Conservation (phyloP, 257 asterid species). For the Mentha longifolia region DNA sequence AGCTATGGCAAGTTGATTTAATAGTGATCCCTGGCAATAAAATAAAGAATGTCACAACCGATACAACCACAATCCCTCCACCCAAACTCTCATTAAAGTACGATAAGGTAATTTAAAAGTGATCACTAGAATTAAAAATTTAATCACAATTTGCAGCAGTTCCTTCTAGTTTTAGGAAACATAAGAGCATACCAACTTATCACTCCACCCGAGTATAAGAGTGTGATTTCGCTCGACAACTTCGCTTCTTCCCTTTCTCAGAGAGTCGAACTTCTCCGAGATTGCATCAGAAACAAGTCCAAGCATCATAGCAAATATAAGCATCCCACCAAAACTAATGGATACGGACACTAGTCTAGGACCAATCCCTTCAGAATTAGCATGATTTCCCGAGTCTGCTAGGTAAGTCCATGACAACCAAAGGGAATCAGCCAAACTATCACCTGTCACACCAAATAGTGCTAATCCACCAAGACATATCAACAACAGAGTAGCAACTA, state of each 20-base stretch:
- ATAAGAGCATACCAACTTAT: constrained; percentile 68
- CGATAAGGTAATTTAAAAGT: constrained; percentile 69
- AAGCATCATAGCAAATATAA: constrained; percentile 96
- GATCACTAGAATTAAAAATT: constrained; percentile 55
- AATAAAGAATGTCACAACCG: constrained; percentile 5
- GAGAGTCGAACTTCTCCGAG: constrained; percentile 91
- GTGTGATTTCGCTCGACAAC: constrained; percentile 90
- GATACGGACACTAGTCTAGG: constrained; percentile 77
- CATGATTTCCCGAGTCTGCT: constrained; percentile 83
- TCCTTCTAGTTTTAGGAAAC: constrained; percentile 10
- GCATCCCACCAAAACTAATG: constrained; percentile 93
- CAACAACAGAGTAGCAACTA: constrained; percentile 76
- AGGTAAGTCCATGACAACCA: constrained; percentile 93
- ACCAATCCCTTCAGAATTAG: constrained; percentile 79
- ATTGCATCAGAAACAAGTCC: constrained; percentile 94
- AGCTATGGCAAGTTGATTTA: constrained; percentile 92
- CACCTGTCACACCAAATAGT: constrained; percentile 81
- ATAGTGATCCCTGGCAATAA: constrained; percentile 66
- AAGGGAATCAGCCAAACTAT: constrained; percentile 71
- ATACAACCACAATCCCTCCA: constrained; percentile 74
- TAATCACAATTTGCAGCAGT: constrained; percentile 6
- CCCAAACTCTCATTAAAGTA: constrained; percentile 82
- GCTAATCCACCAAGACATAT: constrained; percentile 83
- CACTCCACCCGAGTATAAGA: constrained; percentile 95
- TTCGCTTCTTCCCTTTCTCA: constrained; percentile 92